Conservation (phyloP, 129 eudicot species). For the Logfia minima region DNA sequence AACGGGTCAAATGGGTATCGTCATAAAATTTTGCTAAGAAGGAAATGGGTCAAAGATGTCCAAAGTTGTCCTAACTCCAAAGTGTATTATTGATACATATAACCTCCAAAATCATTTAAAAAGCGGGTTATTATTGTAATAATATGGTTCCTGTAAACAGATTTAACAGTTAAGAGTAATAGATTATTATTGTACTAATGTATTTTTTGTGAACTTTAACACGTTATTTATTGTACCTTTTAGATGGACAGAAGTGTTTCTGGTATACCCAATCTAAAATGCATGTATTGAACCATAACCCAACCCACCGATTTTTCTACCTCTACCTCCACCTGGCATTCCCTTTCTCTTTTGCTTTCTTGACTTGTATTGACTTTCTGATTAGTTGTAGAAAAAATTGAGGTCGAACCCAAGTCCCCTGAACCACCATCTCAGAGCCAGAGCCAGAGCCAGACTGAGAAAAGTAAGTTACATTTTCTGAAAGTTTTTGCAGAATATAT, state of each 20-base stretch:
- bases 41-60: neutral
- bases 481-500: conserved; percentile 6
- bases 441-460: conserved; percentile 22
- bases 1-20: neutral
- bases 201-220: neutral
- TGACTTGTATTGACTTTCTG: conserved; percentile 18
- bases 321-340: neutral
- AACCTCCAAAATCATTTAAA: neutral
- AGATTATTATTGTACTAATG: too few species aligned
- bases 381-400: conserved; percentile 60
- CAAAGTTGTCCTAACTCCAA: neutral
- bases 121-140: neutral
- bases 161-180: neutral
- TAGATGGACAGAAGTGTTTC: neutral
- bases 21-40: neutral
- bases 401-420: conserved; percentile 56
- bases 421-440: conserved; percentile 35
- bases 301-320: neutral
- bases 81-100: neutral
- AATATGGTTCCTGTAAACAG: neutral
- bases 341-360: neutral
- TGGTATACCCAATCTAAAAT: neutral
- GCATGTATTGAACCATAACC: neutral
- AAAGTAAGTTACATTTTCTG: conserved; percentile 37
- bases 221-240: neutral